phyloP scores from a whole-genome alignment of 2,329 filamentous ascomycete genomes.

The Diplodia scrobiculata region DNA sequence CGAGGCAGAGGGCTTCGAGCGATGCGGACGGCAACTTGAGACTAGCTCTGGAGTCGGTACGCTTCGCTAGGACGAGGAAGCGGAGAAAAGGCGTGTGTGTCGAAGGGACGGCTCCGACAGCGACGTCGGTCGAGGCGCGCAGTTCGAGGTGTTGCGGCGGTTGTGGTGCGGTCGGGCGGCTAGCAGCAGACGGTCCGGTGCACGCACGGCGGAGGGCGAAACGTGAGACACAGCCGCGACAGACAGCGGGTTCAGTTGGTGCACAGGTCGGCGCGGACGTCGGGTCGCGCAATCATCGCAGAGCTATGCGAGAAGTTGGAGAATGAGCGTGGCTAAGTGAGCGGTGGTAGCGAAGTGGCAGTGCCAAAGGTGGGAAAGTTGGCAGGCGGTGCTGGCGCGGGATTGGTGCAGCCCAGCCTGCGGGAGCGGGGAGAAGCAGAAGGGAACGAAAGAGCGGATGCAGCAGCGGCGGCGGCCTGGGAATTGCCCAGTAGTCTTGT shows the following conservation, averaged over 20 bases:
- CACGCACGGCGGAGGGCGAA: constrained; percentile 13
- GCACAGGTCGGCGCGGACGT: constrained; percentile 13
- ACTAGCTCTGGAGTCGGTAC: constrained; percentile 14
- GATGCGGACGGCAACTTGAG: neutral
- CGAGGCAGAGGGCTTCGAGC: constrained; percentile 28
- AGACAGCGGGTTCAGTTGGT: constrained; percentile 10
- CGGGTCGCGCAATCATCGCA: constrained; percentile 18
- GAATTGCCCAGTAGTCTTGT: constrained; percentile 21
- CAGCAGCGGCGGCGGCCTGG: constrained; percentile 5
- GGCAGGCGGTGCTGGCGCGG: constrained; percentile 15
- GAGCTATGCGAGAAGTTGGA: neutral
- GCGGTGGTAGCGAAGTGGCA: constrained; percentile 18
- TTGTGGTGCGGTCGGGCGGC: constrained; percentile 7
- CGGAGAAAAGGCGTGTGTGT: constrained; percentile 4
- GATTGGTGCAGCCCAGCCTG: constrained; percentile 21
- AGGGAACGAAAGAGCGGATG: constrained; percentile 15
- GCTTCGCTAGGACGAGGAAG: neutral
- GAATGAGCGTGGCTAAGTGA: constrained; percentile 14
- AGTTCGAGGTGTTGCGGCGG: neutral
- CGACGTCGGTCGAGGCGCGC: constrained; percentile 12
- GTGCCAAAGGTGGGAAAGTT: constrained; percentile 27
- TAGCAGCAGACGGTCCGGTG: neutral
- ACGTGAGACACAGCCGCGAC: constrained; percentile 24
- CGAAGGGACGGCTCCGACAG: neutral
- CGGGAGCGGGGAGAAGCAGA: constrained; percentile 22